Base-by-base conservation (phyloP, 2,329 filamentous ascomycete genomes). In the Trichoderma arundinaceum region DNA sequence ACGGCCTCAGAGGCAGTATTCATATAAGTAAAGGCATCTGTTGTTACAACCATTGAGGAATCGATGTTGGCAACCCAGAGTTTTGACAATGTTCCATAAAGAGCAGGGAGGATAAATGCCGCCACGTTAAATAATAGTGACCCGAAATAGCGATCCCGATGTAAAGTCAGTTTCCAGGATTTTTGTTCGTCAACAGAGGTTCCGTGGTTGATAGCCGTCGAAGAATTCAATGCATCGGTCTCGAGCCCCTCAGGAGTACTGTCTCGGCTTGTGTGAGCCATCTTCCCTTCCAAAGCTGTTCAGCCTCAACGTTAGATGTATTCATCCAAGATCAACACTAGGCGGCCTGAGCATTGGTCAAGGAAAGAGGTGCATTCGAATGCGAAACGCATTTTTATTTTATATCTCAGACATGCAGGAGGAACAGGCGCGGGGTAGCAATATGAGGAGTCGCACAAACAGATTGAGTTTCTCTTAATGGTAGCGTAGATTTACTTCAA, bases 1-100 rank as follows among this genome's bases (percentile, higher is more conserved):
- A 92, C 75, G 0, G 91, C 88, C 72, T 92, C 87, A 1, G 84
- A 85, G 0, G 91, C 80, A 0, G 87, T 83, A 19, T 84, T 82
- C 66, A 92, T 90, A 74, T 92, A 92, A 0, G 88, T 91, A 74
- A 90, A 91, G 0, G 83, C 79, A 9, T 78, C 76, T 3, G 75
- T 77, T 7, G 76, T 76, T 1, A 76, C 75, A 7, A 78, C 75
- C 69, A 76, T 73, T 1, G 81, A 84, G 0, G 84, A 76, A 73
- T 91, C 87, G 64, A 92, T 90, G 63, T 83, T 83, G 2, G 89
- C 88, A 2, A 92, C 83, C 90, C 88, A 92, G 17, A 91, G 80
- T 71, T 92, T 92, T 56, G 84, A 84, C 0, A 92, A 81, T 0
- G 89, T 92, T 39, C 77, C 76, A 71, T 92, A 91, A 0, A 92